These are phyloP conservation scores for Gilbertella persicaria DNA, from an alignment of 371 early-diverging fungal genomes.

Conservation along the genomic window DNA sequence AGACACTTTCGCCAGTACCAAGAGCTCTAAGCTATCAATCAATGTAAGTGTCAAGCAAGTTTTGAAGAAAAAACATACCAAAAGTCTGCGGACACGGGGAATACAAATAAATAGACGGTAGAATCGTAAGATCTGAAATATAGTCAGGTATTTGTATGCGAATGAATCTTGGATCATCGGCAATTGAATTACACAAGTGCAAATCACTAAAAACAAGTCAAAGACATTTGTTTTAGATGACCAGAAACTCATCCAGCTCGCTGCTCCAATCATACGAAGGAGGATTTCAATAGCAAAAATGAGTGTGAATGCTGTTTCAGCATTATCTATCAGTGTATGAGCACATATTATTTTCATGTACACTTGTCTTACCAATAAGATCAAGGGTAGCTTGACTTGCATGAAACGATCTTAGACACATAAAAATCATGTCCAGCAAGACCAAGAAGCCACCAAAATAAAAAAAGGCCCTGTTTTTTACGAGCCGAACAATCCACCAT, in stretches of 20 bases:
- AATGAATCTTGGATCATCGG: constrained; percentile 53
- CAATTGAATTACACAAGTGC: constrained; percentile 54
- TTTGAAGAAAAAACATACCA: no score
- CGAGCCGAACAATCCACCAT: constrained; percentile 39
- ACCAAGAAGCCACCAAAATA: constrained; percentile 54
- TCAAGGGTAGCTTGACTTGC: constrained; percentile 37
- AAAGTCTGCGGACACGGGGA: constrained; percentile 51
- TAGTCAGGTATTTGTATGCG: constrained; percentile 55
- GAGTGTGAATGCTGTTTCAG: constrained; percentile 54
- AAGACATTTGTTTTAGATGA: constrained; percentile 43
- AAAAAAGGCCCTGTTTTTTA: constrained; percentile 47
- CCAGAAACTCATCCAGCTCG: constrained; percentile 55
- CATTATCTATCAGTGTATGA: constrained; percentile 28
- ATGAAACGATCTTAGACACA: constrained; percentile 56
- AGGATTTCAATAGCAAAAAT: constrained; percentile 55
- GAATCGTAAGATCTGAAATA: constrained; percentile 52
- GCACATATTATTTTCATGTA: no score
- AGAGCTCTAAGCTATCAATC: constrained; percentile 37
- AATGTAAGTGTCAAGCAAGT: no score
- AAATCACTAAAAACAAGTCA: constrained; percentile 55
- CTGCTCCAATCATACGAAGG: constrained; percentile 49
- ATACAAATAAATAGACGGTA: constrained; percentile 60
- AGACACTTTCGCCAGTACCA: constrained; percentile 51
- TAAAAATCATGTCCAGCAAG: constrained; percentile 45
- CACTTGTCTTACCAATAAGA: constrained; percentile 38